Evolutionary conservation across 2,329 filamentous ascomycete genomes (phyloP).

Genomic region (Botryotinia calthae): DNA sequence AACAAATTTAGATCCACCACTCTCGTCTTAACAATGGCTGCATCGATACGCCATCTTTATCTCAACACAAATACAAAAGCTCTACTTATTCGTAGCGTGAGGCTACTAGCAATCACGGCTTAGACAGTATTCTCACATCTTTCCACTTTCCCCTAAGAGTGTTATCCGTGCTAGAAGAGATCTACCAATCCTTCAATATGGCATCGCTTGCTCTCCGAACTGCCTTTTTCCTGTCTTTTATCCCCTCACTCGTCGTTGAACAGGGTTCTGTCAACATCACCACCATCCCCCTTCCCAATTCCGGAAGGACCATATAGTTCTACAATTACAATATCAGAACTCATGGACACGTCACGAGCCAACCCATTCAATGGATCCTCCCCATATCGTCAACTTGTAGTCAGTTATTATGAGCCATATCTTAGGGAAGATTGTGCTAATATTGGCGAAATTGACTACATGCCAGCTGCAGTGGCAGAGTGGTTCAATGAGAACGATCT

Average conservation of each 20-base stretch:
- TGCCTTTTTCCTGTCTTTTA: not conserved
- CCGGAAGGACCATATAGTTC: not conserved
- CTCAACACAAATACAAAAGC: not conserved
- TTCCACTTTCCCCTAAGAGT: not conserved
- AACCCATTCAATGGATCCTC: not conserved
- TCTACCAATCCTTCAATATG: not conserved
- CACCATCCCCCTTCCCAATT: not conserved
- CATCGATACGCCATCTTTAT: not conserved
- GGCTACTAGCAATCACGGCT: not conserved
- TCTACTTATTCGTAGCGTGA: not conserved
- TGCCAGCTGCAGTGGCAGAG: not conserved
- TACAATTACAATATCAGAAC: not conserved
- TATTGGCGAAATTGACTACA: not conserved
- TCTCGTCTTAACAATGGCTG: not conserved
- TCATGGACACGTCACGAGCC: not conserved
- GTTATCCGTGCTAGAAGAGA: not conserved
- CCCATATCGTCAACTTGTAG: not conserved
- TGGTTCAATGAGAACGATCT: not conserved
- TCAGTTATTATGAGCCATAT: not conserved
- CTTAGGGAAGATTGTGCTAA: not conserved
- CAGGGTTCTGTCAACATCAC: not conserved
- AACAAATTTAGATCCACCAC: not conserved
- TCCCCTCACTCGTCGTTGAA: not conserved
- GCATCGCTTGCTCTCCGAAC: not conserved
- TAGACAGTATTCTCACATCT: not conserved